phyloP scores from a whole-genome alignment of 768 basidiomycete species.

The Galerina marginata region DNA sequence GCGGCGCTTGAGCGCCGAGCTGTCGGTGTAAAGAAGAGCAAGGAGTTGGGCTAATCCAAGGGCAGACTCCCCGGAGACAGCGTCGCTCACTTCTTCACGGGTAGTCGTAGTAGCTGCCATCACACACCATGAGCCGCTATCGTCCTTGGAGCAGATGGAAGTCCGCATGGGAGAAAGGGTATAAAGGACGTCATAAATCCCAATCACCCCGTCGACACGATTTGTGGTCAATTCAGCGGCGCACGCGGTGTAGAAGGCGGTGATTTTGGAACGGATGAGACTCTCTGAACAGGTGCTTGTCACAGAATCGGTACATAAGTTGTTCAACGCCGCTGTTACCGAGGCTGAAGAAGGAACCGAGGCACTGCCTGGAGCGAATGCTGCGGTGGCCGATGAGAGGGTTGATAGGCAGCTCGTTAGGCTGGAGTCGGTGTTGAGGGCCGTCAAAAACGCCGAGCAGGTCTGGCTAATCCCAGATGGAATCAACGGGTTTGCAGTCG shows the following conservation, averaged over 20 bases:
- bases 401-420: conserved; percentile 67
- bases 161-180: conserved; percentile 62
- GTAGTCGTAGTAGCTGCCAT: conserved; percentile 45
- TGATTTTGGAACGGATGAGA: conserved; percentile 64
- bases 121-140: conserved; percentile 73
- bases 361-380: conserved; percentile 56
- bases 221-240: conserved; percentile 65
- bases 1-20: conserved; percentile 36
- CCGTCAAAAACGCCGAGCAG: conserved; percentile 64
- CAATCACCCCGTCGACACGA: conserved; percentile 54
- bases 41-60: conserved; percentile 23
- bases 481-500: conserved; percentile 57
- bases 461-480: conserved; percentile 63
- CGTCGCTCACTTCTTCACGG: conserved; percentile 24
- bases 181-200: conserved; percentile 84
- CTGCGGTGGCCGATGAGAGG: conserved; percentile 62
- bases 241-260: conserved; percentile 76
- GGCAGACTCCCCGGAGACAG: conserved; percentile 24
- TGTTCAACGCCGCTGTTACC: conserved; percentile 56
- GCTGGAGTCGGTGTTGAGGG: conserved; percentile 63
- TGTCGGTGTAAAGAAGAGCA: conserved; percentile 28
- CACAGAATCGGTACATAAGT: conserved; percentile 57
- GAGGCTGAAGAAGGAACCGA: conserved; percentile 45
- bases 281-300: conserved; percentile 58
- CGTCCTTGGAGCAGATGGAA: conserved; percentile 81